Base-by-base conservation (phyloP, 2,329 filamentous ascomycete species). In the Aspergillus amoenus region DNA sequence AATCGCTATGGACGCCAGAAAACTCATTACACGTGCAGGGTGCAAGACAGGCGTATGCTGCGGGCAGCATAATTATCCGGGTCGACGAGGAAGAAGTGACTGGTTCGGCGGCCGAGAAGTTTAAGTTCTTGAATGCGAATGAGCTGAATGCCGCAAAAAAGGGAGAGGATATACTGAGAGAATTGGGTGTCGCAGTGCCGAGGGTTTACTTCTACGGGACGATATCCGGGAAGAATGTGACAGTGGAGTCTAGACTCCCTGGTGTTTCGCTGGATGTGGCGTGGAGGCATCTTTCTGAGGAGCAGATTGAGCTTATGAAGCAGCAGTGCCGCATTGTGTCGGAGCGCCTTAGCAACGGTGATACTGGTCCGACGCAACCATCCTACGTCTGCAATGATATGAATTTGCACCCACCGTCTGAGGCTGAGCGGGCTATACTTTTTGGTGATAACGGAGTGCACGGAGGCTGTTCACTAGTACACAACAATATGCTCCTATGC, bases 191-290 rank as follows among this genome's bases (percentile, higher is more conserved):
- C 40, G 59, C 68, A 5, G 66, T 76, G 9, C 75, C 75, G 1
- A 60, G 70, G 43, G 68, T 73, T 59, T 68, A 71, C 50, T 75
- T 75, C n/a, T 73, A 66, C 52, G 71, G 73, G 13, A 71, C 64
- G 32, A 64, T 77, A 44, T 69, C 73, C 24, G 73, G 68, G 42
- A 74, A 70, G 51, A 76, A 77, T 56, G 66, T 76, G 41, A 71
- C 74, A 7, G 68, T 75, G 42, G 73, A 76, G 61, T 73, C 73
- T 13, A 66, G 74, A 43, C 72, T 77, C 21, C 72, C 74, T 4
- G 75, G 75, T 4, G 70, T 76, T 47, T 71, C 74, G 13, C 61
- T 77, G 30, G 70, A 76, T 42, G 65, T 71, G 43, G 73, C 68
- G n/a, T 77, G 69, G 71, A 71, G 64, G 21, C 71, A 74, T 52